Base-by-base conservation (phyloP, 2,329 filamentous ascomycete genomes). In the Colletotrichum agaves region DNA sequence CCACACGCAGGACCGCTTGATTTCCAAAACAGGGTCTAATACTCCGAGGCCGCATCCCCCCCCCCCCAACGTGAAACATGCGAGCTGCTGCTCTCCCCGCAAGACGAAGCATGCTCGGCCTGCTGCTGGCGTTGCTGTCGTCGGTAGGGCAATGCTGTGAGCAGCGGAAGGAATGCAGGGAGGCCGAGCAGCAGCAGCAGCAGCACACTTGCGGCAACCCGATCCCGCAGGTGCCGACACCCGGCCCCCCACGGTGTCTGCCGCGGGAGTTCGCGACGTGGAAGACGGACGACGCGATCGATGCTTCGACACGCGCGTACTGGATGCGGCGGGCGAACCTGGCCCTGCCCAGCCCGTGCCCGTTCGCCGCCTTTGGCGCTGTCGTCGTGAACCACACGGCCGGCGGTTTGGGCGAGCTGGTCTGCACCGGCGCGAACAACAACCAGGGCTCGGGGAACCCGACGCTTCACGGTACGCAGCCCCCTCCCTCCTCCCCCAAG, bases 371-470 rank as follows among this genome's bases (percentile, higher is more conserved):
- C 5, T 88, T 87, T 72, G 85, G 84, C 3, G 79, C 82, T 13
- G 85, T 82, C 21, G 81, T 88, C 62, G 86, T 88, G 13, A 88
- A 88, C 71, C 86, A 88, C 71, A 87, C 84, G 0, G 73, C 70
- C 5, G 70, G 70, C 21, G 79, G 77, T 0, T 72, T 80, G 0
- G 84, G 84, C 2, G 75, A 83, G 21, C 73, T 85, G 3, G 75
- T 87, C 13, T 87, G 85, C 74, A 81, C 81, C 13, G 84, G 84
- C 7, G 82, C 80, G 17, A 88, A 88, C 71, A 74, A 76, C 27
- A 82, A 80, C 58, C 70, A 71, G 5, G 66, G 71, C 33, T 81
- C 78, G 2, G 85, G 85, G 1, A 85, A 88, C 72, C 85, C 85
- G 1, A 83, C 79, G 1, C 73, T 85, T n/a, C 85, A 88, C 71